Evolutionary conservation across 164 flowering plant species (phyloP).

Genomic region (Stephania japonica): DNA sequence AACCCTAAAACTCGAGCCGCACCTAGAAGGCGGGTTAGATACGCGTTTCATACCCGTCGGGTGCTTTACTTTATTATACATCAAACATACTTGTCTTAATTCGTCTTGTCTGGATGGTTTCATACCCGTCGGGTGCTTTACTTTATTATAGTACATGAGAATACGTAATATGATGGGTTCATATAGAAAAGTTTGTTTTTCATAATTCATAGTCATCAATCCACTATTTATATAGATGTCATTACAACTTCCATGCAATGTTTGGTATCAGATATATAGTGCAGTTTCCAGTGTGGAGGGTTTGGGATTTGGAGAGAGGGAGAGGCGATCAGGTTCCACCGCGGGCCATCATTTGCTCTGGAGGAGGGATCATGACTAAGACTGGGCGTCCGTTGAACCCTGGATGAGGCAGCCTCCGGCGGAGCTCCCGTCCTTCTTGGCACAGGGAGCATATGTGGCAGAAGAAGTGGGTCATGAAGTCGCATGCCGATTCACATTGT

Average conservation of each 20-base stretch:
- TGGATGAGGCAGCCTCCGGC: conserved; percentile 85
- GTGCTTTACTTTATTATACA: no score
- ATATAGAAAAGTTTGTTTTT: neutral
- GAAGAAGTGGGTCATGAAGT: conserved; percentile 67
- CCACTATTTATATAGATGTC: no score
- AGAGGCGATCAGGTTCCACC: conserved; percentile 15
- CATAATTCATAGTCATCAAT: no score
- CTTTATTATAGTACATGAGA: no score
- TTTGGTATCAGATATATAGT: neutral
- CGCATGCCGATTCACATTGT: conserved; percentile 72
- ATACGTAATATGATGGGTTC: no score
- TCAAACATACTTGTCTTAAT: no score
- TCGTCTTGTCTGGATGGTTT: no score
- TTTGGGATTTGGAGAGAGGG: neutral
- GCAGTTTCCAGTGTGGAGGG: neutral
- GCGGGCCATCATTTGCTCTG: conserved; percentile 75
- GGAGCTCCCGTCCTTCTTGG: conserved; percentile 93
- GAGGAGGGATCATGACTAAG: conserved; percentile 76
- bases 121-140: no score
- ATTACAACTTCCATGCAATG: neutral
- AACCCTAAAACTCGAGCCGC: no score
- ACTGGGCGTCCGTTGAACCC: conserved; percentile 62
- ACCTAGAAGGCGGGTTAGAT: no score
- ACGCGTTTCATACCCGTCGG: no score
- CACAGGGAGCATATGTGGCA: conserved; percentile 86